phyloP scores from a whole-genome alignment of 805 yeast species.

The Myxozyma nipponensis region DNA sequence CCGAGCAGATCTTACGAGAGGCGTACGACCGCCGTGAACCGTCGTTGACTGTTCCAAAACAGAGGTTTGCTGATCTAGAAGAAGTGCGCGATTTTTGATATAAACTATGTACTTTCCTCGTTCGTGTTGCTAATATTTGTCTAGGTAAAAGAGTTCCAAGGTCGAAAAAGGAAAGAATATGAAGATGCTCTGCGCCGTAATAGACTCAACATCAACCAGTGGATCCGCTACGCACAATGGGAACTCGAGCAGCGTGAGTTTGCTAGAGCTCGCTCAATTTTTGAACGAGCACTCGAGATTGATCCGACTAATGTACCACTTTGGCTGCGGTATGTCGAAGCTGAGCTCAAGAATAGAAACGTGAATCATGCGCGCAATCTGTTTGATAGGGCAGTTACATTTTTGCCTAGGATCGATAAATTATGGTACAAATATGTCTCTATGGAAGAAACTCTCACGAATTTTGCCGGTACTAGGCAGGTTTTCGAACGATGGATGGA shows the following conservation, averaged over 20 bases:
- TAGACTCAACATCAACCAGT: constrained; percentile 74
- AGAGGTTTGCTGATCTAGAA: constrained; percentile 62
- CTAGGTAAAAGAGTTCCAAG: constrained; percentile 60
- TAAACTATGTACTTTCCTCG: neutral
- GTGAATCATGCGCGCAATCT: constrained; percentile 86
- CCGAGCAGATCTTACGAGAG: constrained; percentile 60
- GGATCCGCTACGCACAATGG: constrained; percentile 89
- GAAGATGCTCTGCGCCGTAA: constrained; percentile 87
- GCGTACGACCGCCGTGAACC: constrained; percentile 51
- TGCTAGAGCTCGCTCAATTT: constrained; percentile 75
- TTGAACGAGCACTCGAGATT: constrained; percentile 80
- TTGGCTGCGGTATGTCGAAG: constrained; percentile 80
- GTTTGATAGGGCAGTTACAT: constrained; percentile 68
- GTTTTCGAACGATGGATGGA: constrained; percentile 76
- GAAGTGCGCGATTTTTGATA: constrained; percentile 41
- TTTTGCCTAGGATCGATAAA: constrained; percentile 76
- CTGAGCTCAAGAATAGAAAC: constrained; percentile 67
- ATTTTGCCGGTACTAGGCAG: constrained; percentile 55
- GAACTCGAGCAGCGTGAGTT: constrained; percentile 78
- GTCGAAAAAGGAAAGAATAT: constrained; percentile 71
- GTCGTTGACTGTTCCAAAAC: constrained; percentile 43
- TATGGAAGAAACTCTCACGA: constrained; percentile 73
- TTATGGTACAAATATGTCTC: constrained; percentile 81
- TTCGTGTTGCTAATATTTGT: neutral
- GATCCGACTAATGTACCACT: constrained; percentile 72